These are phyloP conservation scores for Capsella rubella DNA, from an alignment of 441 rosid genomes.

Conservation along the genomic window DNA sequence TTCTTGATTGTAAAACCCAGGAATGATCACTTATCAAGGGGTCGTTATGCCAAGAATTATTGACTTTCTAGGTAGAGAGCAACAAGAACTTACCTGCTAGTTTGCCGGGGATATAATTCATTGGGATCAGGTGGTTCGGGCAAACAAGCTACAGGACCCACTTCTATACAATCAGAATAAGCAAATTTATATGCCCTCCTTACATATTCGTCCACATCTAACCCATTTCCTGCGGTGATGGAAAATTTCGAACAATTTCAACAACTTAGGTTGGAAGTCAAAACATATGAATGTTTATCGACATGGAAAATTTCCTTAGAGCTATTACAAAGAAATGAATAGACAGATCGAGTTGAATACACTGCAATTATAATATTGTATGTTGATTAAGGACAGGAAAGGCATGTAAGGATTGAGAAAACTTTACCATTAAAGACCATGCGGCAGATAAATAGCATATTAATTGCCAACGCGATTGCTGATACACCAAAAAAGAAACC, in stretches of 20 bases:
- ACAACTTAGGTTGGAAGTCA: slow-evolving; percentile 28
- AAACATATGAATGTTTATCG: slow-evolving; percentile 7
- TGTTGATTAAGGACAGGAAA: slow-evolving; percentile 30
- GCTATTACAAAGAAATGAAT: slow-evolving; percentile 12
- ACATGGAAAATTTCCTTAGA: slow-evolving; percentile 6
- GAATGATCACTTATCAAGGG: slow-evolving; percentile 20
- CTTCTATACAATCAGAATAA: slow-evolving; percentile 94
- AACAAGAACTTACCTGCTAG: slow-evolving; percentile 72
- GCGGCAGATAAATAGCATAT: slow-evolving; percentile 98
- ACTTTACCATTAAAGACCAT: slow-evolving; percentile 98
- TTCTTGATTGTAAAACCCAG: slow-evolving; percentile 26
- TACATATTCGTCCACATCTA: slow-evolving; percentile 99
- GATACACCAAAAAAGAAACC: slow-evolving; percentile 99
- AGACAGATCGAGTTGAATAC: slow-evolving; percentile 35
- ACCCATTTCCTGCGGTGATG: slow-evolving; percentile 81
- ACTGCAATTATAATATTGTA: slow-evolving; percentile 14
- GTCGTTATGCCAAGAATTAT: slow-evolving; percentile 23
- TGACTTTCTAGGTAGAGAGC: slow-evolving; percentile 24
- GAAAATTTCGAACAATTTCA: slow-evolving; percentile 31
- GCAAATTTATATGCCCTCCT: slow-evolving; percentile 98
- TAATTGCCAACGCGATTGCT: slow-evolving; percentile 96
- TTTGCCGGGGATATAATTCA: slow-evolving; percentile 95
- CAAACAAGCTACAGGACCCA: slow-evolving; percentile 92
- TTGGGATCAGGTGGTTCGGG: slow-evolving; percentile 98
- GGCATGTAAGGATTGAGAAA: slow-evolving; percentile 31